Base-by-base conservation (phyloP, 768 basidiomycete species). In the Pulveroboletus sp. region DNA sequence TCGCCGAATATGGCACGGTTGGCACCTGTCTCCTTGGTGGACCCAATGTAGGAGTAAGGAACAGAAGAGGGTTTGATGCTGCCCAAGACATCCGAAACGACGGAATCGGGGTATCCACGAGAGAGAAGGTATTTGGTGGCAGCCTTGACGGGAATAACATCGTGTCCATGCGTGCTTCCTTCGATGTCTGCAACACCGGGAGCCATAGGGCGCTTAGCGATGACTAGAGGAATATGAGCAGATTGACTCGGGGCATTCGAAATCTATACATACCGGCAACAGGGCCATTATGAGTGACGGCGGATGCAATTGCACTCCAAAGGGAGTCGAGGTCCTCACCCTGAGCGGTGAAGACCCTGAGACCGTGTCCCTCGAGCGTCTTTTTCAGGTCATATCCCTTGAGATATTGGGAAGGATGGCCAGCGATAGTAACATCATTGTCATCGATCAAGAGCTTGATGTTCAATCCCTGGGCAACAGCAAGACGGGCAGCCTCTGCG, bases 371-470 rank as follows among this genome's bases (percentile, higher is more conserved):
- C 49, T 78, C 73, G 14, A 93, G 78, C 0, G 89, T 92, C 72
- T 83, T 80, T 21, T 69, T 61, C 31, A 92, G 61, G 45, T 82
- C 76, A 69, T 81, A 93, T 21, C 90, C 90, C 63, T 83, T 83
- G 59, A 92, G 79, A 64, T 93, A 93, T 43, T 91, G 69, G 12
- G 89, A 91, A 5, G 91, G 91, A 61, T 93, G 89, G 0, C 91
- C 91, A n/a, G 90, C 83, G 52, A 93, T 93, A 8, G 90, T 93
- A 57, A 93, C 90, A 64, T 93, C 85, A 69, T 93, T 93, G 69
- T 92, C 89, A 58, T 93, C 91, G 55, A 93, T 84, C 65, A 93
- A 68, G 49, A 93, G 73, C 69, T 93, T 93, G 67, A 93, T 79
- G 64, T 92, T 90, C 58, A 93, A 73, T 38, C 74, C 69, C 63